Percentiles rank a stretch among this genome's conserved stretches.
Evolutionary conservation across 441 rosid genomes (phyloP).

Genomic region (Viola pubescens): DNA sequence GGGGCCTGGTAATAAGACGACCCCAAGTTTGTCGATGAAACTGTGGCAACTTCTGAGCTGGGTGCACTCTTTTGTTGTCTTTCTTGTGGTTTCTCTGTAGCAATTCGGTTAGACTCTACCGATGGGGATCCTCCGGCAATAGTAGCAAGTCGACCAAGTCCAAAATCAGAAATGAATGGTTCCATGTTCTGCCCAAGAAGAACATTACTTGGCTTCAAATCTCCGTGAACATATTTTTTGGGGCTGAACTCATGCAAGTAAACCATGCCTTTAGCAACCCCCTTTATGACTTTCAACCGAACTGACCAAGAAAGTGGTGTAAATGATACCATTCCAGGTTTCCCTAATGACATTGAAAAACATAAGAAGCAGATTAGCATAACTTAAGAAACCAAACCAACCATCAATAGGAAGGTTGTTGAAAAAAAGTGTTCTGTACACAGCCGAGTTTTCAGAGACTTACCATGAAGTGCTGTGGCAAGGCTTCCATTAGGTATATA

Average conservation of each 20-base stretch:
- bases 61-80: constrained; percentile 52
- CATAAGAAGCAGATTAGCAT: background rate
- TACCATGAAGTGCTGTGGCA: constrained; percentile 80
- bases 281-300: constrained; percentile 65
- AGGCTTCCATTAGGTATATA: constrained; percentile 80
- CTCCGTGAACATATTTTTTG: constrained; percentile 90
- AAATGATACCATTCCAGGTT: constrained; percentile 54
- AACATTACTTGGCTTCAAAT: constrained; percentile 74
- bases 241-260: constrained; percentile 91
- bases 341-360: constrained; percentile 39
- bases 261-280: constrained; percentile 72
- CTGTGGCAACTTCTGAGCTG: constrained; percentile 44
- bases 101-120: constrained; percentile 53
- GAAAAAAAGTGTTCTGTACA: background rate
- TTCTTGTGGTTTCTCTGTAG: constrained; percentile 49
- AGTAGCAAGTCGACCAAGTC: constrained; percentile 82
- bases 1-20: constrained; percentile 75
- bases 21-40: constrained; percentile 44
- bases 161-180: constrained; percentile 74
- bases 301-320: constrained; percentile 70
- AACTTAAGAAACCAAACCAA: background rate
- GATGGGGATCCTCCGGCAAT: constrained; percentile 85
- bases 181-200: constrained; percentile 76
- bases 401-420: background rate
- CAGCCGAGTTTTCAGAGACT: constrained; percentile 13